Conservation (phyloP, 2,329 filamentous ascomycete species). For the Fusarium sp. region DNA sequence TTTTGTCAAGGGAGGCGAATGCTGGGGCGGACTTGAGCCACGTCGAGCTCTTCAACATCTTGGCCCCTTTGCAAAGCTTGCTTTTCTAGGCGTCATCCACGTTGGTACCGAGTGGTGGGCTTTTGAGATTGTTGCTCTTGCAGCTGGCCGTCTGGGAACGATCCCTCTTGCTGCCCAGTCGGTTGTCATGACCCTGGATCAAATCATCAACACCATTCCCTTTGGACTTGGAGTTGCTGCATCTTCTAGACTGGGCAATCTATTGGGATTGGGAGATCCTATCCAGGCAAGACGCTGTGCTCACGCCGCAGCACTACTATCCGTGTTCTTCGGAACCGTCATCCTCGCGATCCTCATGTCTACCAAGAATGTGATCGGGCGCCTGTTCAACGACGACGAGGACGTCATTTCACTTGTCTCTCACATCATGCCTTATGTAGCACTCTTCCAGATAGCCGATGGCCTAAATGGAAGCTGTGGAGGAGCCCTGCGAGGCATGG, state of each 20-base stretch:
- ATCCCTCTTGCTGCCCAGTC: conserved; percentile 83
- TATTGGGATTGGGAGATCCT: conserved; percentile 75
- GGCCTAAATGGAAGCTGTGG: conserved; percentile 87
- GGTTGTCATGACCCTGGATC: conserved; percentile 90
- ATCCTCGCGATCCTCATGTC: conserved; percentile 76
- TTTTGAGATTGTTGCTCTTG: conserved; percentile 88
- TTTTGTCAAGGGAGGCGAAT: conserved; percentile 75
- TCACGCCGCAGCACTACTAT: conserved; percentile 78
- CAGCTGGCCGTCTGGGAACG: conserved; percentile 81
- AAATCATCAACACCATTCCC: conserved; percentile 85
- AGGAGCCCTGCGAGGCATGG: conserved; percentile 83
- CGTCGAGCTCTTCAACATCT: conserved; percentile 72
- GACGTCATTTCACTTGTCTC: conserved; percentile 77
- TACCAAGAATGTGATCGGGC: conserved; percentile 76
- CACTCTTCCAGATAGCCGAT: conserved; percentile 90
- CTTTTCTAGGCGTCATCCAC: conserved; percentile 79
- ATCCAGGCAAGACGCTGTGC: conserved; percentile 75
- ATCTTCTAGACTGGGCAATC: conserved; percentile 80
- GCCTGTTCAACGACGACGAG: conserved; percentile 82
- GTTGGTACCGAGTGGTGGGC: conserved; percentile 96
- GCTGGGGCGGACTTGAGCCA: conserved; percentile 79
- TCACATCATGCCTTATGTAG: conserved; percentile 84
- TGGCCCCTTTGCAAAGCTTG: conserved; percentile 76
- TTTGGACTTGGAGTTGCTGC: conserved; percentile 88
- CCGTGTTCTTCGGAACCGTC: conserved; percentile 71